Percentiles rank a stretch among this genome's conserved stretches.
Conservation (phyloP, 192 early-diverging fungal genomes). For the Blastocladiella britannica region DNA sequence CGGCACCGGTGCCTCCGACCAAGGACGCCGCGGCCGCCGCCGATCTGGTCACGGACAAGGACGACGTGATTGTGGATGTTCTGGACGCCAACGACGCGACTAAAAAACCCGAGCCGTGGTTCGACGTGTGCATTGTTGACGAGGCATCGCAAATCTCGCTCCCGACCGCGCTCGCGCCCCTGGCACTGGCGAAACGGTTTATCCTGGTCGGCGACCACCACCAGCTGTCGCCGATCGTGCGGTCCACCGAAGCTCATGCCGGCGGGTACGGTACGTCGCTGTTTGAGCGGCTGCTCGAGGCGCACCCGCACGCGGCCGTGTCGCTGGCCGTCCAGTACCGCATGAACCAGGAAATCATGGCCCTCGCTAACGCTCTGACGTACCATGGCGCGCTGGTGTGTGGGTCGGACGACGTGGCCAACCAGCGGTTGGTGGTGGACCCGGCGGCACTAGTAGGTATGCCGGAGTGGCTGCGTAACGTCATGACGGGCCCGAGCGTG, state of each 20-base stretch:
- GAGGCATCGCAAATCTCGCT: slow-evolving; percentile 87
- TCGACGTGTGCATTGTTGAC: slow-evolving; percentile 94
- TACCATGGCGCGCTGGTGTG: slow-evolving; percentile 61
- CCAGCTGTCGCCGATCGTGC: slow-evolving; percentile 78
- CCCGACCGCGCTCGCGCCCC: slow-evolving; percentile 71
- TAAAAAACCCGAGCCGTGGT: slow-evolving; percentile 20
- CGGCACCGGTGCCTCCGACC: neutral
- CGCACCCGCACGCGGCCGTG: slow-evolving; percentile 54
- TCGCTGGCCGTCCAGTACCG: slow-evolving; percentile 70
- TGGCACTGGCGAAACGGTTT: slow-evolving; percentile 60
- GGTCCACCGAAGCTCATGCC: slow-evolving; percentile 14
- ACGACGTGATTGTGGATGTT: neutral
- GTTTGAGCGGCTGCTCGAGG: slow-evolving; percentile 61
- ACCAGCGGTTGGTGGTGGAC: slow-evolving; percentile 22
- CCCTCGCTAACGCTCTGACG: slow-evolving; percentile 55
- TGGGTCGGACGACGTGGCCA: slow-evolving; percentile 41
- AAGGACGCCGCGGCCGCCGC: no score
- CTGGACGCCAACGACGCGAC: neutral
- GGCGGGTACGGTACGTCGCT: slow-evolving; percentile 33
- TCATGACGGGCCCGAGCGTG: neutral
- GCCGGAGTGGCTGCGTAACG: slow-evolving; percentile 2
- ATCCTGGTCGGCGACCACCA: slow-evolving; percentile 89
- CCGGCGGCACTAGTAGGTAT: no score
- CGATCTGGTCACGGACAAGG: no score
- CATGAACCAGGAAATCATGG: slow-evolving; percentile 82